Evolutionary conservation across 495 filamentous ascomycete species (phyloP).

Genomic region (Terfezia claveryi): DNA sequence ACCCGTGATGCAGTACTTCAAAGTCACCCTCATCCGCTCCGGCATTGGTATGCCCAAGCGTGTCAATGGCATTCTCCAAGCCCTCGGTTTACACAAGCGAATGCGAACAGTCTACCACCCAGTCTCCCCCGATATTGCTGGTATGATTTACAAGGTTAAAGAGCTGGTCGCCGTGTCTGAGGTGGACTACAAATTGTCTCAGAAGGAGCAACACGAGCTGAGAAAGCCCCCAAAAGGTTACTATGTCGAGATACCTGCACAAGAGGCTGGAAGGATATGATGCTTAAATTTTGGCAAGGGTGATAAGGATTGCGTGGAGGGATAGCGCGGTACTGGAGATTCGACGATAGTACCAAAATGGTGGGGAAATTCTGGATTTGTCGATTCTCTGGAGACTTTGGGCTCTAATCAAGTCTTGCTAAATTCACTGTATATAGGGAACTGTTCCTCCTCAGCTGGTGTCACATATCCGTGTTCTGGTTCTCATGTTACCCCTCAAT

Average conservation of each 20-base stretch:
- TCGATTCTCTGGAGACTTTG: no score
- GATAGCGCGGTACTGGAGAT: background rate
- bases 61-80: constrained; percentile 60
- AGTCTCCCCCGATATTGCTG: constrained; percentile 60
- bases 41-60: constrained; percentile 77
- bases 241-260: constrained; percentile 40
- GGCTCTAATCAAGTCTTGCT: no score
- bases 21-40: constrained; percentile 80
- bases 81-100: constrained; percentile 74
- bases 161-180: constrained; percentile 77
- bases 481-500: background rate
- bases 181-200: constrained; percentile 47
- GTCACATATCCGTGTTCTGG: background rate
- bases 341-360: background rate
- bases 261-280: background rate
- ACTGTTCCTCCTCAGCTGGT: no score
- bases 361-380: no score
- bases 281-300: background rate
- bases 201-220: constrained; percentile 47
- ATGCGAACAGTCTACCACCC: constrained; percentile 81
- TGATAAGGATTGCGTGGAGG: background rate
- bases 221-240: constrained; percentile 68
- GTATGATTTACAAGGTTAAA: constrained; percentile 95
- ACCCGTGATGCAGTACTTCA: constrained; percentile 65
- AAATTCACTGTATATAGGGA: background rate